Base-by-base conservation (phyloP, 2,329 filamentous ascomycete species). In the Colletotrichum simmondsii region DNA sequence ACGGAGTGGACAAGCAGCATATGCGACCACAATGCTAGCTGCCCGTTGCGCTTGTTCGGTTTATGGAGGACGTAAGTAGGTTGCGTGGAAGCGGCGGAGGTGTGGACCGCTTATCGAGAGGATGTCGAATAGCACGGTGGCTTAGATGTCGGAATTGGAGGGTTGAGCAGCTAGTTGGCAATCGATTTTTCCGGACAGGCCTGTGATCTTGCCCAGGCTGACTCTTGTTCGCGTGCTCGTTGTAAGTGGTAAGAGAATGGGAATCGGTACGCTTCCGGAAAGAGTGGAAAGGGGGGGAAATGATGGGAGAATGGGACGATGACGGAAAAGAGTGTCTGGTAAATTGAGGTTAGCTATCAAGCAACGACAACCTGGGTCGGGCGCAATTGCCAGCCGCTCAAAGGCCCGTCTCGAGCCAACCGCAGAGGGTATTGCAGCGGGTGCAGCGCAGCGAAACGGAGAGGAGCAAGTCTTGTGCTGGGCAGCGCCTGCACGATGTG, bases 31-130 rank as follows among this genome's bases (percentile, higher is more conserved):
- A 56, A 35, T n/a, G 59, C 32, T 70, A 65, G 64, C 49, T 62
- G 65, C 32, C n/a, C 58, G 35, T 69, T 30, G 74, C 61, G 69
- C 74, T 72, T 75, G 54, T 26, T 56, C 16, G n/a, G 49, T 35
- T 69, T 30, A 22, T 16, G 14, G 24, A 5, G 30, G 49, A 16
- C 28, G 57, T 52, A 22, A 49, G 7, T 49, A 49, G 37, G 19
- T 58, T 63, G 65, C 58, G 69, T 63, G 19, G 10, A 68, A 30
- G 53, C 65, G 57, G 63, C 35, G 57, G 61, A 49, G 30, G 56
- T 57, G 57, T 66, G 54, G 56, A 26, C 54, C 62, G 49, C 57
- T 49, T 57, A 52, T 53, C 57, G 12, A 57, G 61, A 52, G 28
- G 64, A 19, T 30, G 58, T 64, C 42, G 52, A 68, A 26, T 22